Base-by-base conservation (phyloP, 2,329 filamentous ascomycete genomes). In the Ophiobolus disseminans region DNA sequence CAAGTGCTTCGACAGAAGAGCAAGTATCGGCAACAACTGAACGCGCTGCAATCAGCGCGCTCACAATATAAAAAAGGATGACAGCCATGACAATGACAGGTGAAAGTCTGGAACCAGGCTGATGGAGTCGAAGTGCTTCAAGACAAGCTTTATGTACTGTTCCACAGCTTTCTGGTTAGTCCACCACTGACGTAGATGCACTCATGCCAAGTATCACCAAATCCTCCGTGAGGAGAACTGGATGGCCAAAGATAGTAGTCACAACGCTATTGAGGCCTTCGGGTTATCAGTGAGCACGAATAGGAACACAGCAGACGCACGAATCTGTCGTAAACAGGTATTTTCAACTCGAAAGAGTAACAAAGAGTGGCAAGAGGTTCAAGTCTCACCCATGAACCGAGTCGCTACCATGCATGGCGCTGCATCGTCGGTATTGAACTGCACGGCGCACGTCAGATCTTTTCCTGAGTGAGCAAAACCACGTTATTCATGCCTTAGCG, bases 1-100 rank as follows among this genome's bases (percentile, higher is more conserved):
- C 60, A 2, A 66, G 58, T 14, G 54, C 53, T 43, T 56, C 54
- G 22, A 66, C 48, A 1, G 52, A 57, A 11, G 51, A 50, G 40
- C 63, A 66, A 3, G 60, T 57, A 35, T 65, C 57, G 11, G 62
- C 60, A 6, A 25, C 28, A 4, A 35, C 40, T 3, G 44, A 36
- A 4, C 37, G 20, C 10, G 49, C 42, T 22, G 62, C 16, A 1
- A 40, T 9, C 3, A 62, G 30, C 11, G 34, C 28, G 4, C 23
- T 9, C 6, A 45, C 5, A 19, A 49, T n/a, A 11, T 37, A 42
- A 3, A 38, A 8, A 1, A 43, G 4, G 13, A 44, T 25, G 40
- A 28, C 25, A 3, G 5, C 10, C 25, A 28, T 28, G 3, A n/a
- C n/a, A n/a, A n/a, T n/a, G n/a, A n/a, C n/a, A n/a, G n/a, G n/a